Conservation (phyloP, 306 rosid genomes). For the Lablab purpureus region DNA sequence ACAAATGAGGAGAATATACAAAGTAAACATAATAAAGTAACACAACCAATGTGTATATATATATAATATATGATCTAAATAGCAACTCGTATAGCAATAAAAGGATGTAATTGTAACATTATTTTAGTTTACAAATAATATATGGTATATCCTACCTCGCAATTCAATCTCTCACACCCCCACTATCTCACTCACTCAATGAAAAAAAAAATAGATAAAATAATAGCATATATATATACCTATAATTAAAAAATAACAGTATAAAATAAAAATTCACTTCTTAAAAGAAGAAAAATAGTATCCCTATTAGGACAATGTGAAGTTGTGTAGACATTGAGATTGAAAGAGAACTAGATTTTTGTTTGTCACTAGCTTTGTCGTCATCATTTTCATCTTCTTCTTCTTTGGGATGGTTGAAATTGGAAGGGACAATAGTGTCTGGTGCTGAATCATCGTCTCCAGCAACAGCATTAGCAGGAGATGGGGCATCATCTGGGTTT, state of each 20-base stretch:
- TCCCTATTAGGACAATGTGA: constrained; percentile 45
- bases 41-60: too few relatives aligned
- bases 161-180: constrained; percentile 7
- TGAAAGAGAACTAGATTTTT: constrained; percentile 56
- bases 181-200: neutral
- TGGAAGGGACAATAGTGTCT: constrained; percentile 83
- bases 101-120: too few relatives aligned
- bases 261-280: neutral
- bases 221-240: neutral
- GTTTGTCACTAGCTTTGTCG: constrained; percentile 26
- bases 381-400: constrained; percentile 38
- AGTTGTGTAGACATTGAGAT: constrained; percentile 39
- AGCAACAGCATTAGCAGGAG: constrained; percentile 61
- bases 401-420: constrained; percentile 67
- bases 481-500: constrained; percentile 54
- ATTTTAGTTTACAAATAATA: constrained; percentile 43
- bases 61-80: too few relatives aligned
- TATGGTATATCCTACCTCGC: constrained; percentile 37
- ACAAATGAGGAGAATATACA: too few relatives aligned
- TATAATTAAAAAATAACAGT: constrained; percentile 25
- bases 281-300: constrained; percentile 41
- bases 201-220: constrained; percentile 8
- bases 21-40: too few relatives aligned
- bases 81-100: too few relatives aligned
- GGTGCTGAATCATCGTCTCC: constrained; percentile 77